These are phyloP conservation scores for Cyclocybe cylindracea DNA, from an alignment of 768 basidiomycete species.

Conservation along the genomic window DNA sequence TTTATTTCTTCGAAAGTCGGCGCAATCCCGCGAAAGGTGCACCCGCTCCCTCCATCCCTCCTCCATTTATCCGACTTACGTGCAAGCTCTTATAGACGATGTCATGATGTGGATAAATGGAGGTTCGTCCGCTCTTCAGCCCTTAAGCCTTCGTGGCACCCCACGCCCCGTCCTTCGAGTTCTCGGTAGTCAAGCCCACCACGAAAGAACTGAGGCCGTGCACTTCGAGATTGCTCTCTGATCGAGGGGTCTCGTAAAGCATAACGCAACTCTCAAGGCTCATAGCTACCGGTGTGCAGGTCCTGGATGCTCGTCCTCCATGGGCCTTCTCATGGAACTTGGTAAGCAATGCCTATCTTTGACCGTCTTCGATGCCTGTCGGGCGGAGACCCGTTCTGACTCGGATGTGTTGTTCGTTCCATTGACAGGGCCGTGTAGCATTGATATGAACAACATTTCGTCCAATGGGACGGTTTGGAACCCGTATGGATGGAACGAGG, in stretches of 20 bases:
- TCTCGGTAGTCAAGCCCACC: conserved; percentile 7
- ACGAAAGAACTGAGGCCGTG: conserved; percentile 1
- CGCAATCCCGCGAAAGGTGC: conserved; percentile 53
- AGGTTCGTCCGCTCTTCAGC: conserved; percentile 27
- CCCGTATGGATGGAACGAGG: conserved; percentile 64
- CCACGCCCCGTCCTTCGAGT: not conserved
- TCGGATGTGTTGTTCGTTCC: not conserved
- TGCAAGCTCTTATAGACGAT: conserved; percentile 41
- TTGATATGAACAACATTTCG: conserved; percentile 58
- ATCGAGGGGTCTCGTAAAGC: no score
- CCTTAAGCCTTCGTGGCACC: no score
- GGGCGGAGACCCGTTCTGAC: not conserved
- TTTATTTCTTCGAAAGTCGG: conserved; percentile 78
- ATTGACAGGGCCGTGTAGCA: conserved; percentile 39
- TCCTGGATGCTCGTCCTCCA: conserved; percentile 52
- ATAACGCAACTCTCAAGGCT: no score
- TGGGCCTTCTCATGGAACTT: conserved; percentile 72
- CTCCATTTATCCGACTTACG: not conserved
- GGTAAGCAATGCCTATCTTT: conserved; percentile 37
- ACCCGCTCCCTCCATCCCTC: conserved; percentile 24
- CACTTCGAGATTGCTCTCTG: not conserved
- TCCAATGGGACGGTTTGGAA: conserved; percentile 64
- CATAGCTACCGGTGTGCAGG: conserved; percentile 35
- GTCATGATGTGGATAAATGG: conserved; percentile 76
- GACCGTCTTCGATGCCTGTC: not conserved